A percentile compares a stretch with the other conserved stretches of the same genome.
These are phyloP conservation scores for Asterophora lycoperdoides DNA, from an alignment of 768 basidiomycete species.

Conservation along the genomic window DNA sequence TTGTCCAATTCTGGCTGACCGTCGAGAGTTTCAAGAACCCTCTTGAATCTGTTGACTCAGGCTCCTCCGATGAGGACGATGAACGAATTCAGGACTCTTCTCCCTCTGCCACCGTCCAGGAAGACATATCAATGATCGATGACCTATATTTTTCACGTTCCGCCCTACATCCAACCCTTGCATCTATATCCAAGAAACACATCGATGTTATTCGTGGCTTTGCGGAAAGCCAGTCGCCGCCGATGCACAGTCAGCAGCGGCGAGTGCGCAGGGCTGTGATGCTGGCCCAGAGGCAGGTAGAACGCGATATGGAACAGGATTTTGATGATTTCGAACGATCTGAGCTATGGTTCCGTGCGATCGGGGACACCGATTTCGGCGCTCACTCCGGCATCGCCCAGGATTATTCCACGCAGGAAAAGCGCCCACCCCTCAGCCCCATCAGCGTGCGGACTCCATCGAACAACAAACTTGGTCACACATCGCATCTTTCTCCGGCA, in stretches of 20 bases:
- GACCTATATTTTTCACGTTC: slow-evolving; percentile 77
- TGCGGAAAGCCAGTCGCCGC: slow-evolving; percentile 44
- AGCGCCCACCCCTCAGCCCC: background rate
- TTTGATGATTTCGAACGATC: slow-evolving; percentile 86
- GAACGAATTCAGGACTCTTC: slow-evolving; percentile 51
- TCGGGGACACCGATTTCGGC: slow-evolving; percentile 59
- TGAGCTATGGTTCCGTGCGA: slow-evolving; percentile 89
- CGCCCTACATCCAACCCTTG: slow-evolving; percentile 53
- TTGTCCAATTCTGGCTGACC: slow-evolving; percentile 96
- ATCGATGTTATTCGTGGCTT: slow-evolving; percentile 67
- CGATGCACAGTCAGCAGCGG: slow-evolving; percentile 40
- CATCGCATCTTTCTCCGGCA: slow-evolving; percentile 10
- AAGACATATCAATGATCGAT: slow-evolving; percentile 88
- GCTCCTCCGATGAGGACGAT: slow-evolving; percentile 57
- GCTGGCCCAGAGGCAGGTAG: slow-evolving; percentile 79
- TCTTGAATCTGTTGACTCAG: slow-evolving; percentile 76
- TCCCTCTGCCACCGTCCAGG: slow-evolving; percentile 60
- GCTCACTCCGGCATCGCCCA: slow-evolving; percentile 1
- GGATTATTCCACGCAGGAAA: slow-evolving; percentile 7
- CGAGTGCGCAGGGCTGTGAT: slow-evolving; percentile 77
- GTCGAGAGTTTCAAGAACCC: slow-evolving; percentile 98
- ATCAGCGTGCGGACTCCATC: slow-evolving; percentile 7
- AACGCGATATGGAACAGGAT: slow-evolving; percentile 87
- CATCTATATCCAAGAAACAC: slow-evolving; percentile 66
- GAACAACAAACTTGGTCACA: slow-evolving; percentile 13